Evolutionary conservation across 768 basidiomycete species (phyloP).

Genomic region (Phaeotremella fagi): DNA sequence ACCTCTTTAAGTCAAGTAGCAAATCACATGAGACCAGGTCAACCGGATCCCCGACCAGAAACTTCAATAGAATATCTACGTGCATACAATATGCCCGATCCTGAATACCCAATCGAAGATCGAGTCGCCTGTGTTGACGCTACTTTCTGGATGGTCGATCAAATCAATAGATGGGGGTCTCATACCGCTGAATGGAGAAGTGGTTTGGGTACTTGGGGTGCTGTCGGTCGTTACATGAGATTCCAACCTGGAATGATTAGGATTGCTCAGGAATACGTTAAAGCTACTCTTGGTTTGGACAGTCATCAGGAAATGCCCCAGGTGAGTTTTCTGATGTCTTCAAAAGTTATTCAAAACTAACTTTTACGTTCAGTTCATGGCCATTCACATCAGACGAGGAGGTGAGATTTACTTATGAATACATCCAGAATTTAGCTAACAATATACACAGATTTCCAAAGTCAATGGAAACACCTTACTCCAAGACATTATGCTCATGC

Average conservation of each 20-base stretch:
- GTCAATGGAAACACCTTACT: conserved; percentile 7
- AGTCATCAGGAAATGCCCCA: too few relatives aligned
- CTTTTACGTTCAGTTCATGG: conserved; percentile 9
- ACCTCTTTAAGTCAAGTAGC: neutral
- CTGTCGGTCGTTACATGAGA: conserved; percentile 6
- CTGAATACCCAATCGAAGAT: neutral
- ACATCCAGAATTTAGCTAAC: neutral
- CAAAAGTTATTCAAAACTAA: too few relatives aligned
- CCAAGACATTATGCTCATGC: conserved; percentile 15
- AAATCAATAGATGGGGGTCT: conserved; percentile 9
- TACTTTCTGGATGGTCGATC: conserved; percentile 4
- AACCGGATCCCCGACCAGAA: neutral
- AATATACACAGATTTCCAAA: conserved; percentile 10
- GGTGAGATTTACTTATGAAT: conserved; percentile 8
- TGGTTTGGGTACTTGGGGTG: conserved; percentile 2
- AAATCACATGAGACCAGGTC: neutral
- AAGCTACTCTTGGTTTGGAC: conserved; percentile 1
- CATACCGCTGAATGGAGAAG: conserved; percentile 4
- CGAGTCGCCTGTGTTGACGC: neutral
- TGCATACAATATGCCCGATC: conserved; percentile 10
- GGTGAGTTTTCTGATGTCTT: too few relatives aligned
- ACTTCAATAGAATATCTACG: neutral
- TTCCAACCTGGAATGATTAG: conserved; percentile 3
- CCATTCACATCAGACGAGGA: conserved; percentile 13
- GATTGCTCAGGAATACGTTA: conserved; percentile 7